Percentiles rank a stretch among this genome's conserved stretches.
These are phyloP conservation scores for Gonapodya sp. DNA, from an alignment of 192 early-diverging fungal genomes.

Conservation along the genomic window DNA sequence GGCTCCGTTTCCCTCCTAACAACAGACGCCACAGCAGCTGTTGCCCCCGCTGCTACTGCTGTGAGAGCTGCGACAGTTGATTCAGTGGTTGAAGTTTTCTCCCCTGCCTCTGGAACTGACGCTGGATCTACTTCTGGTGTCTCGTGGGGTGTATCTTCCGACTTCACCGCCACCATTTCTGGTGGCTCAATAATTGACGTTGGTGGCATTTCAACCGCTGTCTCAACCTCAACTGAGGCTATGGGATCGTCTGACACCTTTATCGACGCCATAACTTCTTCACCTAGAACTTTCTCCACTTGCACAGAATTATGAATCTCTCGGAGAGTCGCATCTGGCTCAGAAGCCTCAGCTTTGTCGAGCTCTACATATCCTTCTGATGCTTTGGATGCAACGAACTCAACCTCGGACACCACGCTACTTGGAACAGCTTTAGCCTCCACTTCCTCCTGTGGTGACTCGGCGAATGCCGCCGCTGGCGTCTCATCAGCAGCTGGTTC, in stretches of 20 bases:
- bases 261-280: no score
- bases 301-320: not conserved
- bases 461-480: not conserved
- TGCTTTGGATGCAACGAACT: not conserved
- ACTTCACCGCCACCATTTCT: not conserved
- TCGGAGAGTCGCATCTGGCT: not conserved
- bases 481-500: not conserved
- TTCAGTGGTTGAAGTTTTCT: not conserved
- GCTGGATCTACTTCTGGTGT: no score
- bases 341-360: not conserved
- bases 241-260: no score
- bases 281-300: no score
- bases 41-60: not conserved
- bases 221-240: no score
- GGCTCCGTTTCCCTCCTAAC: no score
- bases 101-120: no score
- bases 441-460: not conserved
- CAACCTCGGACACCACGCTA: no score
- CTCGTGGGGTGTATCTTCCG: no score
- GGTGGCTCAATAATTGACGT: not conserved
- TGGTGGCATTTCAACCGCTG: not conserved
- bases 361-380: no score
- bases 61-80: not conserved
- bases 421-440: no score
- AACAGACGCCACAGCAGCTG: no score